Conservation (phyloP, 2,329 filamentous ascomycete genomes). For the Phoma sp. region DNA sequence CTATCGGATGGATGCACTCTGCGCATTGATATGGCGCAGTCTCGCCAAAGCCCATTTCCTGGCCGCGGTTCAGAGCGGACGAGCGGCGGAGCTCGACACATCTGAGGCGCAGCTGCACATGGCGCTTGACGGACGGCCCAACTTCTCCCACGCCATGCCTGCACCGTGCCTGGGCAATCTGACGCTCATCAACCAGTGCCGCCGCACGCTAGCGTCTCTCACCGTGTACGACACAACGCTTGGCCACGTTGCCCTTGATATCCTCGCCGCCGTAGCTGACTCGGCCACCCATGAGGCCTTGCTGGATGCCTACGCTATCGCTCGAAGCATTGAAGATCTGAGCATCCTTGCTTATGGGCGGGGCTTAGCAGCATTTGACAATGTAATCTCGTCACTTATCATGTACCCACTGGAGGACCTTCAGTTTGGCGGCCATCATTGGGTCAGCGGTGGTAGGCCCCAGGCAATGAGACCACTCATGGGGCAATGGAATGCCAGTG, state of each 20-base stretch:
- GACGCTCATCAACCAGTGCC: background rate
- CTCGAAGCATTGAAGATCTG: background rate
- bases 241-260: background rate
- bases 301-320: background rate
- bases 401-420: background rate
- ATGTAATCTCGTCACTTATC: background rate
- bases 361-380: background rate
- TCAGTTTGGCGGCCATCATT: background rate
- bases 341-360: background rate
- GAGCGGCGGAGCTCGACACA: too few relatives aligned
- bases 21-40: too few relatives aligned
- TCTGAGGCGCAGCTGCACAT: too few relatives aligned
- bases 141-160: too few relatives aligned
- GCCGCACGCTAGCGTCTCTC: background rate
- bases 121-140: too few relatives aligned
- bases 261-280: background rate
- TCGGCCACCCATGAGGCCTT: background rate
- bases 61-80: too few relatives aligned
- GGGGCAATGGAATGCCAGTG: background rate
- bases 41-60: too few relatives aligned
- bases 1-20: too few relatives aligned
- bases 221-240: background rate
- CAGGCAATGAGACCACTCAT: too few relatives aligned
- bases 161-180: background rate
- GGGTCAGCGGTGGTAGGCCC: background rate